Conservation (phyloP, 495 filamentous ascomycete species). For the Darksidea phi region DNA sequence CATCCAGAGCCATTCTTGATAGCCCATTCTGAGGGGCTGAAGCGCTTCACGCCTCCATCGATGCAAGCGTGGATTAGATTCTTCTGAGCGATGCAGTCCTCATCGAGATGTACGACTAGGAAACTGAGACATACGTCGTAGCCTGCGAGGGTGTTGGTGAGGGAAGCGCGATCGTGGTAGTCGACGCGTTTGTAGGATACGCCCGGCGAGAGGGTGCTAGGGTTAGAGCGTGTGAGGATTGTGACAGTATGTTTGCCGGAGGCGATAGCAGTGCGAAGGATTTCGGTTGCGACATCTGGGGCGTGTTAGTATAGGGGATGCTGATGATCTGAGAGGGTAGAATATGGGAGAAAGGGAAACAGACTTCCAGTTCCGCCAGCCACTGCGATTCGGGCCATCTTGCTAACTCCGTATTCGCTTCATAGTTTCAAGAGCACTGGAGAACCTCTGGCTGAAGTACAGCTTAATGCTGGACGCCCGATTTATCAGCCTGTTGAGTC, state of each 20-base stretch:
- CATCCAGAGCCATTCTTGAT: conserved; percentile 17
- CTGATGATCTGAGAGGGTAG: background rate
- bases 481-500: no score
- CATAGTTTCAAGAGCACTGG: no score
- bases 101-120: conserved; percentile 15
- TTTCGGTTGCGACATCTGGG: conserved; percentile 27
- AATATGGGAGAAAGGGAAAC: background rate
- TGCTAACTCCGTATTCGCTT: background rate
- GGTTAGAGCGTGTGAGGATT: conserved; percentile 9
- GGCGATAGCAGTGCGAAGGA: conserved; percentile 17
- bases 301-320: background rate
- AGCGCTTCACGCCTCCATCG: conserved; percentile 41
- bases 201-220: background rate
- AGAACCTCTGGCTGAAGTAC: no score
- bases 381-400: conserved; percentile 27
- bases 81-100: conserved; percentile 32
- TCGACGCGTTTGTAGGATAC: conserved; percentile 14
- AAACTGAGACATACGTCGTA: conserved; percentile 11
- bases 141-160: conserved; percentile 3
- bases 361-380: conserved; percentile 28
- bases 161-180: conserved; percentile 8
- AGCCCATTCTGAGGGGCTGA: conserved; percentile 44
- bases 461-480: no score
- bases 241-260: conserved; percentile 10
- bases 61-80: conserved; percentile 42